Base-by-base conservation (phyloP, 768 basidiomycete genomes). In the Phylloporus arenicola region DNA sequence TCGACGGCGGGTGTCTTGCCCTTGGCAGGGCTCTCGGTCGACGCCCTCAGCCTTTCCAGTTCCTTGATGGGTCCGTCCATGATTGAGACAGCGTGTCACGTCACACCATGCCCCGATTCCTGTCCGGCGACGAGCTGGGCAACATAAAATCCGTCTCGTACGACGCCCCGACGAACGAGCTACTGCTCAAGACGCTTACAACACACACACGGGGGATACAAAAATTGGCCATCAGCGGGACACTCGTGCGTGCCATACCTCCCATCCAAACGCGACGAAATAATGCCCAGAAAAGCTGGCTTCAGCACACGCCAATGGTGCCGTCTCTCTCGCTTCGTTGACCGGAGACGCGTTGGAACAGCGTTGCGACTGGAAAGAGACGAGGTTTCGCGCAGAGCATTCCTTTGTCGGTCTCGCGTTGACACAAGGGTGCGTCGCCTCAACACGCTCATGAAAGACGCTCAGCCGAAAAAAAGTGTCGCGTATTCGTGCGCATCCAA, bases 51-150 rank as follows among this genome's bases (percentile, higher is more conserved):
- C 69, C 82, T 91, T 24, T 78, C 79, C 6, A 92, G 75, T 64
- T 92, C 90, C 68, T 88, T 92, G 52, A 88, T 70, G 33, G 83
- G 75, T 11, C 70, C 80, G 37, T 91, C 87, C 89, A 91, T 90
- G 47, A 30, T 52, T 4, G 24, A 24, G 24, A 24, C 7, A 6
- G 29, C 11, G 29, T 30, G 57, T 62, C 60, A 67, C 63, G 55
- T 57, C 55, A 64, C 63, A 27, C 27, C 45, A 88, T 87, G 84
- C 70, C 80, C 63, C 78, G 77, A 51, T 89, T 90, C 68, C 69
- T 88, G 45, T 67, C 81, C 40, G 90, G 87, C 55, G 90, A 92
- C 69, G 84, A 88, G 55, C 80, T 87, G 29, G 90, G 89, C 17
- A 80, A 78, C 50, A 77, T 91, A 51, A 90, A 90, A 68, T 67